Base-by-base conservation (phyloP, 2,329 filamentous ascomycete species). In the Tolypocladium paradoxum region DNA sequence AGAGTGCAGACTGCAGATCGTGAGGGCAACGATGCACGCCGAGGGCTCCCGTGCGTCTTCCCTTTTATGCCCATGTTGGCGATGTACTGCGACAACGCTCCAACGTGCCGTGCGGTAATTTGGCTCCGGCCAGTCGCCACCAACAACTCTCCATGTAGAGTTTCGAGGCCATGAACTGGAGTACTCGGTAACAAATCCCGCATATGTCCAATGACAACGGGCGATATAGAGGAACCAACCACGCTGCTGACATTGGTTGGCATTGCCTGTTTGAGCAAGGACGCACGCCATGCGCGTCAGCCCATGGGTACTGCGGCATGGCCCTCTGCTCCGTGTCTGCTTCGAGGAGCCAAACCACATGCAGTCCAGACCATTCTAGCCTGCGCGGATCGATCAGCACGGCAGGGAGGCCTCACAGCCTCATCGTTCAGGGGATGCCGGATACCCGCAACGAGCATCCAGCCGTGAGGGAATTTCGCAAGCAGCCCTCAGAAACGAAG, bases 101-200 rank as follows among this genome's bases (percentile, higher is more conserved):
- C 11, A 18, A 14, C 43, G 27, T n/a, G 3, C 43, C 43, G 37
- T 46, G 43, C 27, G 43, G 27, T 6, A 46, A 46, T 31, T 46
- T 31, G 43, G 27, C 7, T 3, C 2, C 6, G 27, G 43, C 40
- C 16, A 6, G 7, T 6, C 6, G 38, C 38, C 20, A 16, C 38
- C 38, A 2, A 8, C 29, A 14, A 27, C 14, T 27, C 14, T n/a
- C 27, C 7, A 29, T 6, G 33, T 37, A n/a, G 22, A 35, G 48
- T 49, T 49, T 49, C 14, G 48, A 16, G 22, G 24, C 35, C 48
- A 29, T 49, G 48, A 49, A 49, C 48, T 24, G 33, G 48, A 22
- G 34, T n/a, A n/a, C n/a, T n/a, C n/a, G n/a, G n/a, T 49, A 49
- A 49, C 48, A 49, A 49, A 49, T 49, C 34, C 22, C 48, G 48